Evolutionary conservation across 2,329 filamentous ascomycete species (phyloP), one percentile per base, ranked within the genome.

Genomic region (Colletotrichum sp.): DNA sequence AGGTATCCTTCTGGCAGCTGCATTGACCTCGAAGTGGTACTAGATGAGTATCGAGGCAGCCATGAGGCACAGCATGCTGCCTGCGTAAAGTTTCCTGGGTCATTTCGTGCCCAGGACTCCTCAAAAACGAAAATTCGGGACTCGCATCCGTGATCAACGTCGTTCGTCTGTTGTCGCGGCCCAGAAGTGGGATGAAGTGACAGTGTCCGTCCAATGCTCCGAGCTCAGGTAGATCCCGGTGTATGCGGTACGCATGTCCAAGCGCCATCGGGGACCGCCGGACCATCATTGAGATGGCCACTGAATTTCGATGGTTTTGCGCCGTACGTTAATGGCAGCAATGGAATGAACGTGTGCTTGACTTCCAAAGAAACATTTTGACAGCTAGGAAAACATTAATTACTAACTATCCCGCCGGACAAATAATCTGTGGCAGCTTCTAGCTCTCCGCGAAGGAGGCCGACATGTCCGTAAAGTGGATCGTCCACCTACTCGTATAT

Each of bases 51-150:
- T 9, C 16, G 7, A 12, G 39, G 39, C 18, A n/a, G 9, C 5
- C 5, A 44, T n/a, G 5, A 44, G 39, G 0, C 9, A n/a, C 39
- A 44, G 0, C 9, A 44, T 44, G 39, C 18, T 44, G 39, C 9
- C 6, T 4, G 39, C 39, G 39, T 44, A 44, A n/a, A 6, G 0
- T n/a, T 44, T n/a, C 5, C 18, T 18, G 5, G 16, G 9, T 3
- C 5, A 6, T 44, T n/a, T 44, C 9, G 1, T 2, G 5, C 5
- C 9, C 18, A 12, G 0, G 9, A n/a, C 1, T n/a, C 39, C 9
- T 44, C 18, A n/a, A 44, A 44, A 13, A 21, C n/a, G 44, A 2
- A 10, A 16, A 12, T 13, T 0, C 2, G 0, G 44, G 18, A n/a
- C n/a, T 49, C 6, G 6, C 44, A 7, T 21, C 44, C n/a, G 10